phyloP scores from a whole-genome alignment of 176 grass and related monocot genomes.

The Dactylis glomerata region DNA sequence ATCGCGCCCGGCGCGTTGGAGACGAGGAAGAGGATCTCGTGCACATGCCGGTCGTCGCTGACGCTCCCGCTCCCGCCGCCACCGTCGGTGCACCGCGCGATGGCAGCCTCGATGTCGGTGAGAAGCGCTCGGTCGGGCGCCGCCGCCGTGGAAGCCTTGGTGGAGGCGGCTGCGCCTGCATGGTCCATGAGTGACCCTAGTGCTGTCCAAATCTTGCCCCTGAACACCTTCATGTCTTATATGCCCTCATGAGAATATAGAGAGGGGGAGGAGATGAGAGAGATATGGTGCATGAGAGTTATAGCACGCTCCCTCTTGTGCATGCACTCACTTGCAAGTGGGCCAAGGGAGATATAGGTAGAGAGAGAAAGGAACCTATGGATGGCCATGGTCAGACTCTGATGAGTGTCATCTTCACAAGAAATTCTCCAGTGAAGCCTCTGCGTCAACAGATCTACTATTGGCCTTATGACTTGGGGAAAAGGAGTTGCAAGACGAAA shows the following conservation, averaged over 20 bases:
- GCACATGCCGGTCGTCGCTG: constrained; percentile 55
- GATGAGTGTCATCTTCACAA: constrained; percentile 39
- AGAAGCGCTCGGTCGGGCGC: constrained; percentile 51
- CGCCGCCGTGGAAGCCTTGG: constrained; percentile 2
- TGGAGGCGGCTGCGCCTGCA: not conserved
- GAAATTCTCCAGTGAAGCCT: constrained; percentile 47
- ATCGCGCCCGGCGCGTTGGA: constrained; percentile 87
- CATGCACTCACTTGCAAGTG: constrained; percentile 33
- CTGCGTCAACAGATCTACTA: constrained; percentile 44
- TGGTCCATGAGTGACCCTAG: constrained; percentile 78
- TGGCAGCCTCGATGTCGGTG: constrained; percentile 59
- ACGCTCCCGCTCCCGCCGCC: constrained; percentile 23
- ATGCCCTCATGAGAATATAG: constrained; percentile 36
- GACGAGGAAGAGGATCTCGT: constrained; percentile 89
- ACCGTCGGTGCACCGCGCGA: constrained; percentile 59
- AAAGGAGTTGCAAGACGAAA: constrained; percentile 35
- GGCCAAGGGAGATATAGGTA: not conserved
- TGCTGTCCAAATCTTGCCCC: constrained; percentile 67
- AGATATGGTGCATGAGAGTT: constrained; percentile 37
- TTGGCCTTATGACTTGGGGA: constrained; percentile 61
- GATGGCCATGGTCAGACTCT: constrained; percentile 29
- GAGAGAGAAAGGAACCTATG: not conserved
- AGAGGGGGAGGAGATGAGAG: constrained; percentile 10
- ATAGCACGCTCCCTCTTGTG: constrained; percentile 19
- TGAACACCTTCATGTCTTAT: constrained; percentile 80